Conservation (phyloP, 129 eudicot species). For the Sambucus nigra region DNA sequence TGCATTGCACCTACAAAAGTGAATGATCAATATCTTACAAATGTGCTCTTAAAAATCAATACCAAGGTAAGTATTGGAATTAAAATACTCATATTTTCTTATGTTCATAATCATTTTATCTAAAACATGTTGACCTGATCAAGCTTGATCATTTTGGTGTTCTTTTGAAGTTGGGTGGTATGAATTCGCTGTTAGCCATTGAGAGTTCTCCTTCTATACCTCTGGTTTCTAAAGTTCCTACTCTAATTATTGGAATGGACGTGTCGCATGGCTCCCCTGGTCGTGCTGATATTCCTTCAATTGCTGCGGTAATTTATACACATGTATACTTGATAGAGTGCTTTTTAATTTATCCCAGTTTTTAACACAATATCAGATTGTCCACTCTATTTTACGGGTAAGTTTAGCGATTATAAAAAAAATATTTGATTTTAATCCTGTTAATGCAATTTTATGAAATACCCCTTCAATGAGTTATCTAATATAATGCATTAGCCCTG, state of each 20-base stretch:
- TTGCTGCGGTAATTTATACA: slow-evolving; percentile 57
- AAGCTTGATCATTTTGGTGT: background rate
- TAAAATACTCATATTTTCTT: too few relatives aligned
- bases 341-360: too few relatives aligned
- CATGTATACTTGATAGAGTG: background rate
- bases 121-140: background rate
- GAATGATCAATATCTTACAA: slow-evolving; percentile 79
- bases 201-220: slow-evolving; percentile 44
- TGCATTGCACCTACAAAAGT: slow-evolving; percentile 66
- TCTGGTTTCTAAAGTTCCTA: slow-evolving; percentile 46
- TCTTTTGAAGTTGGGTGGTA: slow-evolving; percentile 61
- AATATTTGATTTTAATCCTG: too few relatives aligned
- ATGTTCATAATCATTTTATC: background rate
- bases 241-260: slow-evolving; percentile 80
- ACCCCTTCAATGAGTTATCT: too few relatives aligned
- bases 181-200: slow-evolving; percentile 44
- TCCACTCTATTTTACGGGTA: too few relatives aligned
- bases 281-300: slow-evolving; percentile 70
- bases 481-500: too few relatives aligned
- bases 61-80: slow-evolving; percentile 50
- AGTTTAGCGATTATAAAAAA: too few relatives aligned
- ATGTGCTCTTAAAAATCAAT: slow-evolving; percentile 65
- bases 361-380: too few relatives aligned
- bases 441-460: too few relatives aligned
- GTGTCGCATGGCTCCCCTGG: slow-evolving; percentile 88